phyloP scores from a whole-genome alignment of 805 yeast genomes.

The Barnettozyma siamensis region DNA sequence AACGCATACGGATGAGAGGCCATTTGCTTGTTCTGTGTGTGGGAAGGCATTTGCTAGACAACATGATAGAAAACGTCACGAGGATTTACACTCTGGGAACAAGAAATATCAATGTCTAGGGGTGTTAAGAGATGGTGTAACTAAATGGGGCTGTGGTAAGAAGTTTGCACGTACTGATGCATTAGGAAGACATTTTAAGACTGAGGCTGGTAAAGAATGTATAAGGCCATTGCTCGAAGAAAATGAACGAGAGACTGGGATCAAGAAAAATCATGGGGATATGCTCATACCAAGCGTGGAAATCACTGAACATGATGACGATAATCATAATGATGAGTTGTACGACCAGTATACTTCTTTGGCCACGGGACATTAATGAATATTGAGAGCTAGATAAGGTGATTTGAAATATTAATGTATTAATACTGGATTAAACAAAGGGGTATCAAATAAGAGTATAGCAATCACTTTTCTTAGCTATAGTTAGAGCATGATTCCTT shows the following conservation, averaged over 20 bases:
- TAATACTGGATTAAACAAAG: background rate
- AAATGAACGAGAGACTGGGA: conserved; percentile 28
- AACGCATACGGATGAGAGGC: conserved; percentile 84
- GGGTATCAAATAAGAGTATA: too few species aligned
- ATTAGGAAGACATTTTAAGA: conserved; percentile 68
- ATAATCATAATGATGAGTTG: conserved; percentile 19
- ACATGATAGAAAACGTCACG: conserved; percentile 74
- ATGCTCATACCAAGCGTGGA: conserved; percentile 6
- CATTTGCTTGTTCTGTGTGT: conserved; percentile 66
- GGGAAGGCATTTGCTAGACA: conserved; percentile 80
- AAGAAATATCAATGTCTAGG: conserved; percentile 73
- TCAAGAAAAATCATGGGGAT: background rate
- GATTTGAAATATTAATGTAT: background rate
- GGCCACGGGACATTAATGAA: background rate
- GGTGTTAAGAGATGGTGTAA: conserved; percentile 43
- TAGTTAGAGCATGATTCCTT: too few species aligned
- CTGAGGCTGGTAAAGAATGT: conserved; percentile 73
- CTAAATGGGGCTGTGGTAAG: conserved; percentile 75
- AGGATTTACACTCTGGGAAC: conserved; percentile 69
- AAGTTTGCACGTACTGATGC: conserved; percentile 79
- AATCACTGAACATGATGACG: conserved; percentile 2
- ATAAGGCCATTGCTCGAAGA: conserved; percentile 64
- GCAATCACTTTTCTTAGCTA: too few species aligned
- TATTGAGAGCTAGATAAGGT: too few species aligned
- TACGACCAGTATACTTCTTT: conserved; percentile 17